These are phyloP conservation scores for Cyberlindnera euphorbiae DNA, from an alignment of 805 yeast species.

Conservation along the genomic window DNA sequence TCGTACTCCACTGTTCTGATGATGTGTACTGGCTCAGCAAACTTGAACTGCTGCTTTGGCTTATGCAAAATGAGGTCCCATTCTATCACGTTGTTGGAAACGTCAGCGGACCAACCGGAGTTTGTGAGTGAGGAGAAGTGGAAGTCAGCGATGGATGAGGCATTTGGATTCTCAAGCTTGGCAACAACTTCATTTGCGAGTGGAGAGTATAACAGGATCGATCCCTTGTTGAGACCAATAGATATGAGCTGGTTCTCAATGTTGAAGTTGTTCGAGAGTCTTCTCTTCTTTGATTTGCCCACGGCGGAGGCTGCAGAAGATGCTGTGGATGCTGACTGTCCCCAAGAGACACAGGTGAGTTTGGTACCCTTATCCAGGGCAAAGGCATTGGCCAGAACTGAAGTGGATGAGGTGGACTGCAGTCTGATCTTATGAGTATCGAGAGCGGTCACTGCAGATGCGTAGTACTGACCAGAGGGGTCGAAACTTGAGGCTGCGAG, in stretches of 20 bases:
- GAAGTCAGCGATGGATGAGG: conserved; percentile 46
- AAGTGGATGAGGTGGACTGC: conserved; percentile 44
- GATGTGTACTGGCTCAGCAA: conserved; percentile 27
- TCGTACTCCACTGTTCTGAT: conserved; percentile 28
- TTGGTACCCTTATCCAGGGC: conserved; percentile 47
- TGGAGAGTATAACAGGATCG: conserved; percentile 64
- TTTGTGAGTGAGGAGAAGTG: conserved; percentile 37
- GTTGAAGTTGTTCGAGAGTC: conserved; percentile 13
- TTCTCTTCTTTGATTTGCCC: conserved; percentile 22
- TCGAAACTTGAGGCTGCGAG: conserved; percentile 41
- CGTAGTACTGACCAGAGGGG: conserved; percentile 54
- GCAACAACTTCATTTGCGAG: conserved; percentile 50
- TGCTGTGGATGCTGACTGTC: conserved; percentile 24
- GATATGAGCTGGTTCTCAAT: conserved; percentile 47
- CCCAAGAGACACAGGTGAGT: conserved; percentile 52
- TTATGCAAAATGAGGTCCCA: conserved; percentile 51
- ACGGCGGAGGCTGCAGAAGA: conserved; percentile 1
- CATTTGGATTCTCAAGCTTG: conserved; percentile 43
- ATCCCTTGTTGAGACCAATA: conserved; percentile 63
- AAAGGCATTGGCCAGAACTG: conserved; percentile 41
- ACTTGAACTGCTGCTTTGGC: conserved; percentile 39
- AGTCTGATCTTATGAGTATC: conserved; percentile 69
- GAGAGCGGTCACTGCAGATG: conserved; percentile 61
- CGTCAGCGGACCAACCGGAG: conserved; percentile 57
- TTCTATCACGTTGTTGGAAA: conserved; percentile 51